These are phyloP conservation scores for Ophiostoma ips DNA, from an alignment of 2,329 filamentous ascomycete genomes.

Conservation along the genomic window DNA sequence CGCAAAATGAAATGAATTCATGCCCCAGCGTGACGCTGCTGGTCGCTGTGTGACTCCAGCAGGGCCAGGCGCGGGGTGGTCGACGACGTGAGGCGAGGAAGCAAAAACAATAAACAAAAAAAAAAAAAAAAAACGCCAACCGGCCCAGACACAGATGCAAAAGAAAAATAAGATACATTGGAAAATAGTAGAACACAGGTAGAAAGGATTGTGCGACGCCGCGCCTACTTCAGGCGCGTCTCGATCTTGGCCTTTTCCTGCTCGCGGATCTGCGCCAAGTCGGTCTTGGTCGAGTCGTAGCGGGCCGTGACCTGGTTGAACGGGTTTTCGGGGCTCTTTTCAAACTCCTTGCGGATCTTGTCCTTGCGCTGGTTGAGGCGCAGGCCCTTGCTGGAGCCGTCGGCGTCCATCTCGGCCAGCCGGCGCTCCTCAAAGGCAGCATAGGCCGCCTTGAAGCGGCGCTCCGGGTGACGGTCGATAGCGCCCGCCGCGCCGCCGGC, in stretches of 20 bases:
- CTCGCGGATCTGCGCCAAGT: constrained; percentile 51
- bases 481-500: constrained; percentile 33
- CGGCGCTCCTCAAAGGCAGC: constrained; percentile 69
- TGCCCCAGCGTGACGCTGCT: too few species aligned
- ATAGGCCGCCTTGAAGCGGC: constrained; percentile 75
- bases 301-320: constrained; percentile 71
- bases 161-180: not conserved
- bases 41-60: not conserved
- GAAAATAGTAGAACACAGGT: not conserved
- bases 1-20: too few species aligned
- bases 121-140: too few species aligned
- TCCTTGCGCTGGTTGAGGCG: constrained; percentile 75
- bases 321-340: constrained; percentile 87
- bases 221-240: constrained; percentile 35
- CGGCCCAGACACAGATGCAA: not conserved
- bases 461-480: constrained; percentile 79
- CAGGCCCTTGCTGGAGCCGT: constrained; percentile 58
- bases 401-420: constrained; percentile 70
- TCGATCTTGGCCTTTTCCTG: constrained; percentile 64
- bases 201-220: not conserved
- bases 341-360: constrained; percentile 79
- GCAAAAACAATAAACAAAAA: too few species aligned
- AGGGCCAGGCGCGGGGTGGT: not conserved
- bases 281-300: constrained; percentile 69
- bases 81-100: not conserved